A percentile compares a stretch with the other conserved stretches of the same genome.
These are phyloP conservation scores for Chaetothyriales sp. DNA, from an alignment of 2,329 filamentous ascomycete species.

Conservation along the genomic window DNA sequence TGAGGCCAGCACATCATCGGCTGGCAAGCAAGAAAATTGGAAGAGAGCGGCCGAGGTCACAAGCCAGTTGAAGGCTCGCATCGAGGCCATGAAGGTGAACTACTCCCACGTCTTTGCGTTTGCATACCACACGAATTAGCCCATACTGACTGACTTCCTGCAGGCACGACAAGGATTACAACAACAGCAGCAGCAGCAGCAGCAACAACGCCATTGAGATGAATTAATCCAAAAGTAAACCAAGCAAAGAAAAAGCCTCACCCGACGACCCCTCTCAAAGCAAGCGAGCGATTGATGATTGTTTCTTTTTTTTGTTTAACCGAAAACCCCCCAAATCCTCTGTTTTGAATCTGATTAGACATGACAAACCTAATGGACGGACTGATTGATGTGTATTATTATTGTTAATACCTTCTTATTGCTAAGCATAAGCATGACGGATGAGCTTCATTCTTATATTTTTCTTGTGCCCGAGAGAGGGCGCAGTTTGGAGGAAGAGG, in stretches of 20 bases:
- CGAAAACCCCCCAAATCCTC: too few species aligned
- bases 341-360: too few species aligned
- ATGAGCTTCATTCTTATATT: too few species aligned
- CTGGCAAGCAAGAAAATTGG: constrained; percentile 57
- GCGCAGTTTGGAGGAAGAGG: too few species aligned
- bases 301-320: neutral
- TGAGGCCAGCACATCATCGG: neutral
- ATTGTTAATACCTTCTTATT: too few species aligned
- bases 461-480: too few species aligned
- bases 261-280: neutral
- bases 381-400: too few species aligned
- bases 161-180: constrained; percentile 32
- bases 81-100: constrained; percentile 89
- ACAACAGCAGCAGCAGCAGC: constrained; percentile 4
- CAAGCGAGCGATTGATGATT: neutral
- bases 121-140: neutral
- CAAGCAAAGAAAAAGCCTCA: too few species aligned
- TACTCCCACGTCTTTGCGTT: neutral
- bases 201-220: constrained; percentile 12
- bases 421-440: too few species aligned
- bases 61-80: constrained; percentile 88
- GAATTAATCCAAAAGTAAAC: neutral
- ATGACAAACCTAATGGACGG: too few species aligned
- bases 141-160: constrained; percentile 1
- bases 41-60: constrained; percentile 94